These are phyloP conservation scores for Rhodomyrtus tomentosa DNA, from an alignment of 345 rosid species.

Conservation along the genomic window DNA sequence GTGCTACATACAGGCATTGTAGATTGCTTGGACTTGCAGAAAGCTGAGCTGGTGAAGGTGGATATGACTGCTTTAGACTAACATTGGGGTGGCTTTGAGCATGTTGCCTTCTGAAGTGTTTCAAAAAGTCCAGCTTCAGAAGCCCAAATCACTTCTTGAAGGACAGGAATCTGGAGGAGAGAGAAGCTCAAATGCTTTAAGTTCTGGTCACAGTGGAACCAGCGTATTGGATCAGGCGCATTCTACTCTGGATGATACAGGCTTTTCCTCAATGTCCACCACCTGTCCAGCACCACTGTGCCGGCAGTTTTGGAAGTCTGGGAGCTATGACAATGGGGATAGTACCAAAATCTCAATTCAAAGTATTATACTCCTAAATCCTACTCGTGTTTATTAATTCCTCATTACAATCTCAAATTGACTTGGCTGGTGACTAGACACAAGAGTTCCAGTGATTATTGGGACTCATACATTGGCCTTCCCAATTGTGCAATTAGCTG, in stretches of 20 bases:
- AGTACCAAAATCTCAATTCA: constrained; percentile 40
- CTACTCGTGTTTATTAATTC: not conserved
- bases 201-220: constrained; percentile 40
- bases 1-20: constrained; percentile 20
- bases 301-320: constrained; percentile 98
- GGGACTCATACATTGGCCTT: not conserved
- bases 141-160: constrained; percentile 7
- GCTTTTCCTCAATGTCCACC: constrained; percentile 44
- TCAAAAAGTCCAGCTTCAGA: constrained; percentile 4
- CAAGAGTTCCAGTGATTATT: not conserved
- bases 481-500: not conserved
- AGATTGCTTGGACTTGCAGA: not conserved
- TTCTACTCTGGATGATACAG: constrained; percentile 54
- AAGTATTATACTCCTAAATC: constrained; percentile 30
- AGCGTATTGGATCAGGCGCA: constrained; percentile 64
- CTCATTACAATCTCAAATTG: not conserved
- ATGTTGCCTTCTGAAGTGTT: not conserved
- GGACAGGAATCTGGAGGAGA: constrained; percentile 48
- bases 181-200: constrained; percentile 35
- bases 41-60: not conserved
- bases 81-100: not conserved
- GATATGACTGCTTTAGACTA: constrained; percentile 6
- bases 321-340: constrained; percentile 42
- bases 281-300: constrained; percentile 64
- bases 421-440: not conserved